Conservation (phyloP, 2,329 filamentous ascomycete species). For the Coniochaeta sp. region DNA sequence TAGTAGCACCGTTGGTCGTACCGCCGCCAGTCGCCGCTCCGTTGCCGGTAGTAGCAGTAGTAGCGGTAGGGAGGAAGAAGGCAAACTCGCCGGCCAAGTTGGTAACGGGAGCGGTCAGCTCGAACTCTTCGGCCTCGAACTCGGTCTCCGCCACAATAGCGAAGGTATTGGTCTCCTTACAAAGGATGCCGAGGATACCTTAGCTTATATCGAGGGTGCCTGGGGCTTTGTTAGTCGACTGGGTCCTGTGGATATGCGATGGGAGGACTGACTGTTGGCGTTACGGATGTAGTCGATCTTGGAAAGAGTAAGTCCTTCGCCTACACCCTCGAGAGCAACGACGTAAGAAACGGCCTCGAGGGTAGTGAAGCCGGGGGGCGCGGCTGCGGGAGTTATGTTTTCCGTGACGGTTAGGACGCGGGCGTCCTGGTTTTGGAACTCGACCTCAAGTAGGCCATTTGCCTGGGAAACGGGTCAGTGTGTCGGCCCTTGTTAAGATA, state of each 20-base stretch:
- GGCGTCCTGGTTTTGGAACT: conserved; percentile 27
- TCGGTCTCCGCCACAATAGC: conserved; percentile 29
- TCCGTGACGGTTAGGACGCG: conserved; percentile 28
- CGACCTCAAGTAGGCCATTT: conserved; percentile 30
- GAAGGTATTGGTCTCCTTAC: conserved; percentile 25
- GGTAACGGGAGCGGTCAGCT: conserved; percentile 22
- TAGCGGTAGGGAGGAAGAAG: conserved; percentile 22
- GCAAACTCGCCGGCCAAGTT: conserved; percentile 26
- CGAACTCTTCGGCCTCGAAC: conserved; percentile 34
- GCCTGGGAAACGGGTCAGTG: neutral
- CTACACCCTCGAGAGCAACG: conserved; percentile 24
- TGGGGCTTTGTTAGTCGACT: conserved; percentile 3
- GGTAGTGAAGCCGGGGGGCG: conserved; percentile 27
- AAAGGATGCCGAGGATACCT: conserved; percentile 27
- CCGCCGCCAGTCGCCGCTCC: conserved; percentile 6
- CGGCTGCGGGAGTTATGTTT: conserved; percentile 24
- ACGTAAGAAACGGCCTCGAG: conserved; percentile 29
- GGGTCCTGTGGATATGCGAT: neutral
- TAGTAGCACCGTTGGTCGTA: conserved; percentile 4
- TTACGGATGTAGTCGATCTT: conserved; percentile 34
- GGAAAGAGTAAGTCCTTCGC: conserved; percentile 23
- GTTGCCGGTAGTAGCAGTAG: conserved; percentile 11
- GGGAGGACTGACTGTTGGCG: conserved; percentile 21
- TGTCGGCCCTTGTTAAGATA: neutral
- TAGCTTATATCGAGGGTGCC: conserved; percentile 27